phyloP scores from a whole-genome alignment of 2,329 filamentous ascomycete genomes.

The Fusarium brevicatenulatum region DNA sequence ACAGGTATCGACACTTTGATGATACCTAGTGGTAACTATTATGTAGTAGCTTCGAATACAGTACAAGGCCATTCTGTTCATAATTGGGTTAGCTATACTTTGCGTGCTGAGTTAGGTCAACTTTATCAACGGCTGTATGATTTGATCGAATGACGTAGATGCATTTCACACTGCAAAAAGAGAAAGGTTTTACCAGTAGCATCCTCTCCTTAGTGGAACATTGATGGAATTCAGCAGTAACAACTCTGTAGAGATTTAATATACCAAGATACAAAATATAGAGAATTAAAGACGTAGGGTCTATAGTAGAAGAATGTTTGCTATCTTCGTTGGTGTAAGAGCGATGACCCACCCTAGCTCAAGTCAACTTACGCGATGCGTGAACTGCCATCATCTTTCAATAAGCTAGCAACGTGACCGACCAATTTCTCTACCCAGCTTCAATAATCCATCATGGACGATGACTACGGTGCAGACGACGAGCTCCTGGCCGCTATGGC shows the following conservation, averaged over 20 bases:
- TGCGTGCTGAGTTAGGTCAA: not conserved
- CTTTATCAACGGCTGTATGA: not conserved
- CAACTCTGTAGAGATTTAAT: not conserved
- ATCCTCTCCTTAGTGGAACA: not conserved
- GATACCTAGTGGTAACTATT: not conserved
- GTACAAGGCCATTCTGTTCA: not conserved
- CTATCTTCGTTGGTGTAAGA: not conserved
- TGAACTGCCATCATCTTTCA: slow-evolving; percentile 20
- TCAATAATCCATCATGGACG: slow-evolving; percentile 52
- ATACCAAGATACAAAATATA: too few species aligned
- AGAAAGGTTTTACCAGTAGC: not conserved
- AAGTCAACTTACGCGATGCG: slow-evolving; percentile 15
- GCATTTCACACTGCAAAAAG: not conserved
- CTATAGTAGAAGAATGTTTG: not conserved
- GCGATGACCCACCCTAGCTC: slow-evolving; percentile 25
- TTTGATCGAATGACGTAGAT: slow-evolving; percentile 7
- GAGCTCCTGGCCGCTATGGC: slow-evolving; percentile 67
- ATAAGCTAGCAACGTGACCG: not conserved
- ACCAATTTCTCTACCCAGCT: not conserved
- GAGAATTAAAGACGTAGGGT: not conserved
- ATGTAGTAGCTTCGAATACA: not conserved
- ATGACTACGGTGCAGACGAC: slow-evolving; percentile 68
- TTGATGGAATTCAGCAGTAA: not conserved
- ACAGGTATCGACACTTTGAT: not conserved
- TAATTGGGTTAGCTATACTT: not conserved